Evolutionary conservation across 2,329 filamentous ascomycete genomes (phyloP).

Genomic region (Fusarium chaquense): DNA sequence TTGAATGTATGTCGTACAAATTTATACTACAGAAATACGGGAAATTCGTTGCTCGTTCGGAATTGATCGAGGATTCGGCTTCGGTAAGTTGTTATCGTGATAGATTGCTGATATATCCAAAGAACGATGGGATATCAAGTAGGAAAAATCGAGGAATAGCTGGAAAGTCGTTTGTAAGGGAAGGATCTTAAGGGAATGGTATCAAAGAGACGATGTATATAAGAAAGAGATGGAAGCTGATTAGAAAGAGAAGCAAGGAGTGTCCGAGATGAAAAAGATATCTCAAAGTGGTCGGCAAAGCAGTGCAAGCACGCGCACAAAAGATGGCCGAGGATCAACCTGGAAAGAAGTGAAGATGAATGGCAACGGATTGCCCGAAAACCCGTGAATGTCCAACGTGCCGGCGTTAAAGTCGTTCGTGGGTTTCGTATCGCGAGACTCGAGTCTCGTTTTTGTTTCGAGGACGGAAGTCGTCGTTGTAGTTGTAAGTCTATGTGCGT

Average conservation of each 20-base stretch:
- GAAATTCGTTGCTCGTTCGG: slow-evolving; percentile 43
- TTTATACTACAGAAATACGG: slow-evolving; percentile 37
- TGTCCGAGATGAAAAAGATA: slow-evolving; percentile 34
- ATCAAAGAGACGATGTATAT: slow-evolving; percentile 39
- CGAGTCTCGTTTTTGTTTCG: slow-evolving; percentile 5
- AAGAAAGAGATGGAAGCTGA: slow-evolving; percentile 13
- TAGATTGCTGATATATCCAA: slow-evolving; percentile 32
- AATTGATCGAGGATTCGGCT: slow-evolving; percentile 35
- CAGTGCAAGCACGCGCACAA: slow-evolving; percentile 48
- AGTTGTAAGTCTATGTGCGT: slow-evolving; percentile 8
- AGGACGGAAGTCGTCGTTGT: slow-evolving; percentile 28
- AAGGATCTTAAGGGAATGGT: slow-evolving; percentile 42
- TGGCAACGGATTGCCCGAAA: slow-evolving; percentile 43
- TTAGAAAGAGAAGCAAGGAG: slow-evolving; percentile 35
- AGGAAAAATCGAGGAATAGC: slow-evolving; percentile 24
- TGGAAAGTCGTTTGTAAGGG: slow-evolving; percentile 30
- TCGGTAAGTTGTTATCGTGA: slow-evolving; percentile 41
- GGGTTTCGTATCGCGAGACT: slow-evolving; percentile 26
- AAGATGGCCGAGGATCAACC: slow-evolving; percentile 70
- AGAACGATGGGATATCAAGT: slow-evolving; percentile 15
- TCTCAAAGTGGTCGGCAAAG: slow-evolving; percentile 41
- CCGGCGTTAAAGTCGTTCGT: slow-evolving; percentile 41
- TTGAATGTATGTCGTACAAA: slow-evolving; percentile 37
- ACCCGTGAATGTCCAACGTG: slow-evolving; percentile 45
- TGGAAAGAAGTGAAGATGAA: slow-evolving; percentile 52